Percentiles rank a stretch among this genome's conserved stretches.
Conservation (phyloP, 805 yeast species). For the Candida sanyiensis region DNA sequence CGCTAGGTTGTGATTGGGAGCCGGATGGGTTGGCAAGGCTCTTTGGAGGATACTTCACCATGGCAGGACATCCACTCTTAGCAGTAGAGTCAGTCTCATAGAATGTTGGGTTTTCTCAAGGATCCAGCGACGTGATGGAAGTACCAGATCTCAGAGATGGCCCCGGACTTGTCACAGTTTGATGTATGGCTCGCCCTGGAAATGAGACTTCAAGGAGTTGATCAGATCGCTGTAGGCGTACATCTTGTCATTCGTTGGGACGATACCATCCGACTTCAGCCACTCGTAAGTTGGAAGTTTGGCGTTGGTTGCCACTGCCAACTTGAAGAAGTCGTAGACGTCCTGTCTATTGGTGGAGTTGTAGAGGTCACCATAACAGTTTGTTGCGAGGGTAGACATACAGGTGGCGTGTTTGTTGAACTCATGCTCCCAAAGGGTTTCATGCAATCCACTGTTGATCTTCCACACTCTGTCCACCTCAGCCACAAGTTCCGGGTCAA, state of each 20-base stretch:
- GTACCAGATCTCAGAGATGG: constrained; percentile 18
- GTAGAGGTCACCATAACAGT: constrained; percentile 12
- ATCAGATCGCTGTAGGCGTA: constrained; percentile 11
- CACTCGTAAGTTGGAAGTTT: constrained; percentile 15
- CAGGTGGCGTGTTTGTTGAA: constrained; percentile 21
- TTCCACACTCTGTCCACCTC: constrained; percentile 66
- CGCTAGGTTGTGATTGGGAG: background rate
- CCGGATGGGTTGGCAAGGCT: background rate
- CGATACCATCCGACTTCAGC: constrained; percentile 15
- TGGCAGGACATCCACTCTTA: constrained; percentile 5
- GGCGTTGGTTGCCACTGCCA: constrained; percentile 9
- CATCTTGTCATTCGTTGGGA: constrained; percentile 11
- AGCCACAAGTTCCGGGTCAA: constrained; percentile 47
- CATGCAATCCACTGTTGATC: constrained; percentile 59
- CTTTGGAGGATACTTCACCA: constrained; percentile 6
- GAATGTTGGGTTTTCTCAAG: constrained; percentile 1
- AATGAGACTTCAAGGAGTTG: constrained; percentile 8
- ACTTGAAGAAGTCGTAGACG: constrained; percentile 12
- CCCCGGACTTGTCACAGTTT: constrained; percentile 14
- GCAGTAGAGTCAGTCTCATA: constrained; percentile 1
- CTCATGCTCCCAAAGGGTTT: constrained; percentile 18
- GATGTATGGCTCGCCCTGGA: constrained; percentile 15
- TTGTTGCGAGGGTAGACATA: constrained; percentile 16
- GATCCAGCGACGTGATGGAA: constrained; percentile 7
- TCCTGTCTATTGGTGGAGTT: constrained; percentile 11